These are phyloP conservation scores for Lepidium campestre DNA, from an alignment of 441 rosid genomes.

Conservation along the genomic window DNA sequence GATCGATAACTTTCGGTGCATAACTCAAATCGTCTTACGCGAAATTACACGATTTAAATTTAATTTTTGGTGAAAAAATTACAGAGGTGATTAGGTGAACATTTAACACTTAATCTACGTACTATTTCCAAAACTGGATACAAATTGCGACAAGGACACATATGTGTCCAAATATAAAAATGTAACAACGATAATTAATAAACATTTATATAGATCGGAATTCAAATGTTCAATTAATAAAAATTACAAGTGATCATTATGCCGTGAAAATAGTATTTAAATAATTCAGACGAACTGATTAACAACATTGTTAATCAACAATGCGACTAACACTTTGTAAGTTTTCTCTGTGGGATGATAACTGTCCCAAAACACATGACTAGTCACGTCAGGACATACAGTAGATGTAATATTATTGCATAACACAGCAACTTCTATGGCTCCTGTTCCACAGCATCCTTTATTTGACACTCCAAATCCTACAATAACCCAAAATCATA, in stretches of 20 bases:
- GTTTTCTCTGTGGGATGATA: slow-evolving; percentile 65
- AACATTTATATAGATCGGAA: neutral
- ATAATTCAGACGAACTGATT: slow-evolving; percentile 21
- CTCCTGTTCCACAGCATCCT: slow-evolving; percentile 74
- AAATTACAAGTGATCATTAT: neutral
- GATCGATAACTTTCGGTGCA: no score
- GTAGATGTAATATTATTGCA: slow-evolving; percentile 39
- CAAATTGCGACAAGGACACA: no score
- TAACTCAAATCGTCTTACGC: no score
- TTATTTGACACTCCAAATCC: slow-evolving; percentile 42
- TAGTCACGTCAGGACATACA: slow-evolving; percentile 35
- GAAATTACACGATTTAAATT: no score
- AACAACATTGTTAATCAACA: slow-evolving; percentile 21
- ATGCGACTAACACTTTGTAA: slow-evolving; percentile 28
- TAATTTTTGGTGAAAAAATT: no score
- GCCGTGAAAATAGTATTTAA: neutral
- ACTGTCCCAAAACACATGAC: slow-evolving; percentile 66
- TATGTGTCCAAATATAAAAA: no score
- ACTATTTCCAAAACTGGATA: no score
- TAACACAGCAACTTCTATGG: slow-evolving; percentile 43
- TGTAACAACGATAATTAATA: neutral
- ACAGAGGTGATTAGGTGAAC: no score
- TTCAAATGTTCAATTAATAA: neutral
- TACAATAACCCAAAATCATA: slow-evolving; percentile 18
- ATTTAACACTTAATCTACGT: no score